A percentile compares a stretch with the other conserved stretches of the same genome.
These are phyloP conservation scores for Blastomyces emzantsi DNA, from an alignment of 2,329 filamentous ascomycete genomes.

Conservation along the genomic window DNA sequence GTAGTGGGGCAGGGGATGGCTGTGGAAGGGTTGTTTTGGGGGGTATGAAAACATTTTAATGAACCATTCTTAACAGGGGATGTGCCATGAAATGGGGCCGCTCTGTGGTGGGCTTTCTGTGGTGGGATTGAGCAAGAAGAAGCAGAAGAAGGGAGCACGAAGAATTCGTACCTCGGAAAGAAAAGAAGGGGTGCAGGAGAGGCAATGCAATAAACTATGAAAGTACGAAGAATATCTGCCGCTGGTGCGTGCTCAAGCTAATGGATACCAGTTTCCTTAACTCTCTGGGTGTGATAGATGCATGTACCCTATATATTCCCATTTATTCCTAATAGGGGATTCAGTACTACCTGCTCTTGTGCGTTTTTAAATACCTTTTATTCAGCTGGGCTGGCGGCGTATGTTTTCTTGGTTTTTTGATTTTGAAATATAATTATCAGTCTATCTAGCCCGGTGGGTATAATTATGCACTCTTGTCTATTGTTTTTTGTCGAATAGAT, in stretches of 20 bases:
- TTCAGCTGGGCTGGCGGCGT: background rate
- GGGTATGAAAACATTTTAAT: constrained; percentile 21
- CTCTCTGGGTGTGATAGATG: background rate
- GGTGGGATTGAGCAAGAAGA: background rate
- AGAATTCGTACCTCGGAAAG: background rate
- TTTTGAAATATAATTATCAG: background rate
- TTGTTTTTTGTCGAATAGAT: too few species aligned
- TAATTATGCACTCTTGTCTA: background rate
- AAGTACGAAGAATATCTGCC: background rate
- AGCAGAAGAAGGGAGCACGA: background rate
- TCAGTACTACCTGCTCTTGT: background rate
- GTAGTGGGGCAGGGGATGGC: constrained; percentile 37
- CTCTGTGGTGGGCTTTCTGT: background rate
- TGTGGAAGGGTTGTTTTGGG: constrained; percentile 38
- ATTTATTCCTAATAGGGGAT: background rate
- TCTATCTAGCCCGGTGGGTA: background rate
- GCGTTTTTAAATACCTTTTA: background rate
- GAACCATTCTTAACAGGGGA: background rate
- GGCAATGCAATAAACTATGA: background rate
- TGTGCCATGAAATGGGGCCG: background rate
- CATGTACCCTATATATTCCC: background rate
- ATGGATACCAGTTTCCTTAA: background rate
- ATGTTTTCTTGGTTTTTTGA: background rate
- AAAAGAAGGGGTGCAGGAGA: background rate
- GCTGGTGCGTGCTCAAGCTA: background rate